These are phyloP conservation scores for Fremontodendron californicum DNA, from an alignment of 345 rosid species.

Conservation along the genomic window DNA sequence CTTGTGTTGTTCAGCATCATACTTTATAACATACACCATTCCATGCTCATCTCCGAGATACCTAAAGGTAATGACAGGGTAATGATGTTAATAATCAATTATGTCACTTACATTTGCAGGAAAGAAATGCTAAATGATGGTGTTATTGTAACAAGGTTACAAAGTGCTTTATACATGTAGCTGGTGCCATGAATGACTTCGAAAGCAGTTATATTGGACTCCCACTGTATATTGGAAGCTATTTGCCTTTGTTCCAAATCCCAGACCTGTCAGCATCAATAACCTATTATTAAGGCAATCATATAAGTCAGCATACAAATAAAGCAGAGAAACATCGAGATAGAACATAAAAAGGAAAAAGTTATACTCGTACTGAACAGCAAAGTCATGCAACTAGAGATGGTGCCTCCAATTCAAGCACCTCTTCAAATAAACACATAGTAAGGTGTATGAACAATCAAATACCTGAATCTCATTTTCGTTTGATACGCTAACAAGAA, in stretches of 20 bases:
- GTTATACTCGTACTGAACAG: background rate
- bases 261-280: conserved; percentile 64
- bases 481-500: conserved; percentile 57
- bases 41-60: conserved; percentile 83
- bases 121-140: conserved; percentile 14
- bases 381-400: conserved; percentile 10
- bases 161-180: conserved; percentile 51
- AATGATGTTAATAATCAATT: background rate
- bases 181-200: conserved; percentile 63
- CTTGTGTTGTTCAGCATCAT: conserved; percentile 45
- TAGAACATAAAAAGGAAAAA: background rate
- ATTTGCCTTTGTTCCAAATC: conserved; percentile 58
- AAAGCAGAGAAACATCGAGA: background rate
- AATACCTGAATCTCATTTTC: conserved; percentile 80
- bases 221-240: conserved; percentile 58
- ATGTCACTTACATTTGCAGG: background rate
- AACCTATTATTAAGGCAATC: conserved; percentile 22
- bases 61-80: conserved; percentile 35
- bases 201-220: conserved; percentile 78
- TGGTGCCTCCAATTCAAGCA: conserved; percentile 12
- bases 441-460: conserved; percentile 16
- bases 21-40: conserved; percentile 60
- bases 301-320: background rate
- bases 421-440: conserved; percentile 7
- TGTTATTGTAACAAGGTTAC: background rate